Conservation (phyloP, 2,329 filamentous ascomycete genomes). For the Leptographium radiaticola region DNA sequence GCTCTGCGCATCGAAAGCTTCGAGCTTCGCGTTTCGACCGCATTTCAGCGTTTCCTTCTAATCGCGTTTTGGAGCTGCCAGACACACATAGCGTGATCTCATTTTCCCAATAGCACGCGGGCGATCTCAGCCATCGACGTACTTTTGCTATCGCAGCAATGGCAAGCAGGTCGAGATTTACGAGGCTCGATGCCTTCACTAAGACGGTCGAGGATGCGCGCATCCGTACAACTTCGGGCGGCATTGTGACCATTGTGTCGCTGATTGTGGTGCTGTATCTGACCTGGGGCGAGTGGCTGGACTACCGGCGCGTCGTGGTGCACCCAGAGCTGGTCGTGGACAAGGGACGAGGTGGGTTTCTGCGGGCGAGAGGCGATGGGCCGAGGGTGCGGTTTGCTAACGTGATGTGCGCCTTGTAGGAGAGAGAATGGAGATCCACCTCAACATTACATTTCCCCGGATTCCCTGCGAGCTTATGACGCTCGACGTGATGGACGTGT, state of each 20-base stretch:
- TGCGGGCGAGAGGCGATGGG: neutral
- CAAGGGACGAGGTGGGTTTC: slow-evolving; percentile 65
- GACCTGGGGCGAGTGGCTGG: slow-evolving; percentile 88
- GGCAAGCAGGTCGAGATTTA: slow-evolving; percentile 88
- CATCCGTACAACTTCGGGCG: slow-evolving; percentile 88
- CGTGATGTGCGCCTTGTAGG: slow-evolving; percentile 30
- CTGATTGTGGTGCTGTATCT: slow-evolving; percentile 80
- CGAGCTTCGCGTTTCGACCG: too few relatives aligned
- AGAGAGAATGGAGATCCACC: slow-evolving; percentile 97
- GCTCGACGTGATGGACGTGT: slow-evolving; percentile 98
- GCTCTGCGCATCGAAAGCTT: neutral
- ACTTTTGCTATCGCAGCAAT: slow-evolving; percentile 39
- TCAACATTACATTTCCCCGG: slow-evolving; percentile 91
- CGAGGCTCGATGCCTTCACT: slow-evolving; percentile 93
- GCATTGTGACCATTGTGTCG: slow-evolving; percentile 85
- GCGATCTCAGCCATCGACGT: too few relatives aligned
- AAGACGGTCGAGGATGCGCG: slow-evolving; percentile 98
- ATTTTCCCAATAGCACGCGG: too few relatives aligned
- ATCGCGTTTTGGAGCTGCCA: too few relatives aligned
- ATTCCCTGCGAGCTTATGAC: slow-evolving; percentile 92
- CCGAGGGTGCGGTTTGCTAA: neutral
- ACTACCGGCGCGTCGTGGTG: slow-evolving; percentile 76
- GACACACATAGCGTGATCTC: too few relatives aligned
- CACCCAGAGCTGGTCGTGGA: slow-evolving; percentile 91
- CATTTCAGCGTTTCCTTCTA: too few relatives aligned